These are phyloP conservation scores for Gardenia jasminoides DNA, from an alignment of 257 asterid genomes.

Conservation along the genomic window DNA sequence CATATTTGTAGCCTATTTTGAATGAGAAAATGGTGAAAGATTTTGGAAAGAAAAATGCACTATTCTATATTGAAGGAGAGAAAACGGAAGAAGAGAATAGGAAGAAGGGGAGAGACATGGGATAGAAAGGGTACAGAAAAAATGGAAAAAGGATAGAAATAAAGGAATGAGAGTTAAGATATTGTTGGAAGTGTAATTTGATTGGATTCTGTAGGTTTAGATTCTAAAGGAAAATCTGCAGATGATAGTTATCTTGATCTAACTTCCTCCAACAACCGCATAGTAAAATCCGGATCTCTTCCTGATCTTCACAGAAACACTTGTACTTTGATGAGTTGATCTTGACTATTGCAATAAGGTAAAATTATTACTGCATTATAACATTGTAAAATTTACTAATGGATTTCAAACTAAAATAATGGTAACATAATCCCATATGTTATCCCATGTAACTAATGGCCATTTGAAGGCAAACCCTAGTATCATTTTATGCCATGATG, in stretches of 20 bases:
- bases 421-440: no score
- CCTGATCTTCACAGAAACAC: no score
- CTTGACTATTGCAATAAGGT: no score
- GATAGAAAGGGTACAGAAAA: no score
- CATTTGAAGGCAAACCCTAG: no score
- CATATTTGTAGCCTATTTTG: slow-evolving; percentile 6
- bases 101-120: slow-evolving; percentile 3
- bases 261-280: slow-evolving; percentile 1
- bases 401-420: no score
- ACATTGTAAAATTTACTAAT: no score
- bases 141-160: no score
- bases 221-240: background rate
- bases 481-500: no score
- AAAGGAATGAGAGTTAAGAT: background rate
- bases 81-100: background rate
- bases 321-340: no score
- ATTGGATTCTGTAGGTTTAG: background rate
- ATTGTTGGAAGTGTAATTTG: background rate
- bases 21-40: background rate
- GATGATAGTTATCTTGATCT: slow-evolving; percentile 4
- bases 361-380: background rate
- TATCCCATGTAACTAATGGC: no score
- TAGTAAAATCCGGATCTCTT: slow-evolving; percentile 10
- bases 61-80: background rate
- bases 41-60: background rate